Conservation (phyloP, 306 rosid genomes). For the Benincasa hispida region DNA sequence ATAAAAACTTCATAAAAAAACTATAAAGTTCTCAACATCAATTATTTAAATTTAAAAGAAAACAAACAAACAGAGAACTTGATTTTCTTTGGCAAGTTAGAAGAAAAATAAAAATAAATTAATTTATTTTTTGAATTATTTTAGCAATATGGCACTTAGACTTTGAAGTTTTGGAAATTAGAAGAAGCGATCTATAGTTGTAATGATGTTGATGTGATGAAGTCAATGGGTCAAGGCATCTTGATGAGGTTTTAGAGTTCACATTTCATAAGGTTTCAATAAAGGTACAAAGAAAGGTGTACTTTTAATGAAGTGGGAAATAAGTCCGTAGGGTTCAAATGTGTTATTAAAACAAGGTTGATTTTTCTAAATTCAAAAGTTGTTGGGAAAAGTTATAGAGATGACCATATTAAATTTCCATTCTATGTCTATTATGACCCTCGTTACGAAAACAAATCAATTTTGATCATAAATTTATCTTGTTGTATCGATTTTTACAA, state of each 20-base stretch:
- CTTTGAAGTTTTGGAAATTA: not conserved
- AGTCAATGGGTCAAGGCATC: not conserved
- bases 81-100: too few relatives aligned
- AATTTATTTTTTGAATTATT: not conserved
- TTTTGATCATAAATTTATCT: too few relatives aligned
- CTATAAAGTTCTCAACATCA: not conserved
- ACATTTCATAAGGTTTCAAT: not conserved
- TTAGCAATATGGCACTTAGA: not conserved
- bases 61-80: not conserved
- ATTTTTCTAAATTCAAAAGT: not conserved
- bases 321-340: not conserved
- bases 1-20: not conserved
- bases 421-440: too few relatives aligned
- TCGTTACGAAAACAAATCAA: too few relatives aligned
- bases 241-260: not conserved
- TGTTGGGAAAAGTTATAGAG: not conserved
- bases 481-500: too few relatives aligned
- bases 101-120: too few relatives aligned
- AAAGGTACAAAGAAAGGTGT: not conserved
- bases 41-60: not conserved
- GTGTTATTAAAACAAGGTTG: not conserved
- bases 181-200: not conserved
- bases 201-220: not conserved
- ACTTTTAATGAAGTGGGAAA: not conserved
- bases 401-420: not conserved